Conservation (phyloP, 2,329 filamentous ascomycete genomes). For the Sordariomycetes sp. region DNA sequence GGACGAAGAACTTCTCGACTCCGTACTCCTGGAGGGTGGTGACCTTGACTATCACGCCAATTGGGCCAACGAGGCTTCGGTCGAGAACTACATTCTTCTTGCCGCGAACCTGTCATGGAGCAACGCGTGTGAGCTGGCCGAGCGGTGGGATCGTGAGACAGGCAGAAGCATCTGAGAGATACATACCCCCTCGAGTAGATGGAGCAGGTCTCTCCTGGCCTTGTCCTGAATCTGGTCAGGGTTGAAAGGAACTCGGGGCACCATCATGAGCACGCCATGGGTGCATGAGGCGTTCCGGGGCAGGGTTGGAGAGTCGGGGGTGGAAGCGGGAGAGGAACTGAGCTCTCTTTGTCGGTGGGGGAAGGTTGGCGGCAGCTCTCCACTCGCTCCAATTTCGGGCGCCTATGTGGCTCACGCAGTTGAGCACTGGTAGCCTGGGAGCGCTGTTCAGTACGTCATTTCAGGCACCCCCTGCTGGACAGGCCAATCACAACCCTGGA, state of each 20-base stretch:
- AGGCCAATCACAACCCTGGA: background rate
- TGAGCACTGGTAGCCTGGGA: background rate
- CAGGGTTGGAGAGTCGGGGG: background rate
- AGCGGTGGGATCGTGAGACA: background rate
- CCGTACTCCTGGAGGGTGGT: constrained; percentile 94
- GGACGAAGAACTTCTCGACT: constrained; percentile 92
- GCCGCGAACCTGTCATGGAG: constrained; percentile 65
- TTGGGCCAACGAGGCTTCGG: constrained; percentile 75
- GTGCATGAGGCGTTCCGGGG: constrained; percentile 6
- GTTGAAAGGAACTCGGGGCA: constrained; percentile 60
- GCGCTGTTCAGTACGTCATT: background rate
- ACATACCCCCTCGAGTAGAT: constrained; percentile 91
- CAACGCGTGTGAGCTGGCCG: constrained; percentile 7
- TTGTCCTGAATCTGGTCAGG: constrained; percentile 68
- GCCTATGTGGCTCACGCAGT: too few species aligned
- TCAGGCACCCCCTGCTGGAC: background rate
- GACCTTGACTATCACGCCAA: constrained; percentile 89
- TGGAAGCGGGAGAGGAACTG: background rate
- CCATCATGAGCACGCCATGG: constrained; percentile 51
- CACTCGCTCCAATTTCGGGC: background rate
- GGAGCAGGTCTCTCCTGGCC: constrained; percentile 79
- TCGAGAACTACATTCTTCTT: constrained; percentile 98
- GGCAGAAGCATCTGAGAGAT: constrained; percentile 14
- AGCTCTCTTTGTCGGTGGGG: background rate
- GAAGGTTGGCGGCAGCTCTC: background rate